phyloP scores from a whole-genome alignment of 1,284 basidiomycete species.

The Gastroboletus turbinatus region DNA sequence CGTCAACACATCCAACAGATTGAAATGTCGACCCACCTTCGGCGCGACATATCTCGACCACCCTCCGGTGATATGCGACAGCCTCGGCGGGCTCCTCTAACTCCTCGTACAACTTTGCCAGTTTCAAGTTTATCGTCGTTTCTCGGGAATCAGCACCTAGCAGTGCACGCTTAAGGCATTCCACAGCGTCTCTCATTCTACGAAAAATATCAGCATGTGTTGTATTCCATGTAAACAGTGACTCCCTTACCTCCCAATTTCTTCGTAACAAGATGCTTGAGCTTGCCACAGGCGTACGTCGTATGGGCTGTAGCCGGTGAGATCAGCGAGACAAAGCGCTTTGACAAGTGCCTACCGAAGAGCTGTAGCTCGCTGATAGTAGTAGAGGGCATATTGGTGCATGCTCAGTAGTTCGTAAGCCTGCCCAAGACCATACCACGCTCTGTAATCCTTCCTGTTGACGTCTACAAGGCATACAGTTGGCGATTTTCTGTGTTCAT shows the following conservation, averaged over 20 bases:
- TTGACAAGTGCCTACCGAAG: slow-evolving; percentile 57
- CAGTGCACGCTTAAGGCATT: slow-evolving; percentile 86
- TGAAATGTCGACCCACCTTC: slow-evolving; percentile 36
- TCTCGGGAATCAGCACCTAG: slow-evolving; percentile 83
- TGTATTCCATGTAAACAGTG: neutral
- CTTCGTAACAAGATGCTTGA: slow-evolving; percentile 91
- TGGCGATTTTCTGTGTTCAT: neutral
- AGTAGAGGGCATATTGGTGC: slow-evolving; percentile 94
- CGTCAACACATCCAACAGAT: slow-evolving; percentile 2
- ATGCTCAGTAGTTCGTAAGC: slow-evolving; percentile 96
- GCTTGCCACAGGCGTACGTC: slow-evolving; percentile 97
- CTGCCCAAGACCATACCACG: slow-evolving; percentile 98
- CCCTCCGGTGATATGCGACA: slow-evolving; percentile 67
- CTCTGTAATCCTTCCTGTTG: slow-evolving; percentile 94
- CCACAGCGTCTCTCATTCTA: slow-evolving; percentile 79
- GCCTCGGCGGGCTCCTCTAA: slow-evolving; percentile 68
- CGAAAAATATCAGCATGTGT: slow-evolving; percentile 4
- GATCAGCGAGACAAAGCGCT: slow-evolving; percentile 1
- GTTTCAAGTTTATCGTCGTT: slow-evolving; percentile 71
- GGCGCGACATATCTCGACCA: slow-evolving; percentile 74
- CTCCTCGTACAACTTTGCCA: slow-evolving; percentile 74
- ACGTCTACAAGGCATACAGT: slow-evolving; percentile 57
- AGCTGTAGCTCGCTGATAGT: slow-evolving; percentile 95
- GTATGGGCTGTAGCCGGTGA: slow-evolving; percentile 68
- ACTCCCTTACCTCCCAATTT: slow-evolving; percentile 68